Conservation (phyloP, 169 alveolate species). For the Cryptosporidium andersoni region DNA sequence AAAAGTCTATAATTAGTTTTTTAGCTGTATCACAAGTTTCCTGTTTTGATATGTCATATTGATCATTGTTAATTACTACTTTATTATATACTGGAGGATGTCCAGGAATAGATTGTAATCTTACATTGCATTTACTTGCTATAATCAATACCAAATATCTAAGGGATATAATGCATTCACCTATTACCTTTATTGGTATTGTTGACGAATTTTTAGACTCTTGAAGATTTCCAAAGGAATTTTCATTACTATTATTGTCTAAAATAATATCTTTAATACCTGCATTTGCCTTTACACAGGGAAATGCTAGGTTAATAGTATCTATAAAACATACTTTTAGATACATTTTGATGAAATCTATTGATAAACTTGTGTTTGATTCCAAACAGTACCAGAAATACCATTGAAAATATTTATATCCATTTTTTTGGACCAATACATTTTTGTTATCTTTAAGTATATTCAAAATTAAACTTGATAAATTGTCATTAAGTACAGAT, state of each 20-base stretch:
- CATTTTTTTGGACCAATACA: conserved; percentile 45
- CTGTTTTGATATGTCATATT: neutral
- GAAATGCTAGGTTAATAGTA: conserved; percentile 4
- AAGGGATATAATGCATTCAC: conserved; percentile 51
- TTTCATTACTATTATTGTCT: neutral
- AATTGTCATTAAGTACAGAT: conserved; percentile 4
- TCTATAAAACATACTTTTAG: conserved; percentile 22
- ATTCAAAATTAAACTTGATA: conserved; percentile 18
- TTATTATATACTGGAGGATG: conserved; percentile 37
- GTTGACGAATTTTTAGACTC: neutral
- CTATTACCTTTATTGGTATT: neutral
- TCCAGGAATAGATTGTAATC: conserved; percentile 27
- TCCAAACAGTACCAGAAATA: conserved; percentile 70
- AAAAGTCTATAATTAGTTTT: neutral
- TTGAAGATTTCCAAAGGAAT: neutral
- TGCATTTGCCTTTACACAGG: neutral
- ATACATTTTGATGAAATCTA: conserved; percentile 28
- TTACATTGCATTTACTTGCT: neutral
- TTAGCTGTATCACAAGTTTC: neutral
- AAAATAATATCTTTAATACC: neutral
- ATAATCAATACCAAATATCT: conserved; percentile 57
- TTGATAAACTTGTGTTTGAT: conserved; percentile 16
- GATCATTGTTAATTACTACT: neutral
- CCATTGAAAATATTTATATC: conserved; percentile 63
- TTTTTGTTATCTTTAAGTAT: conserved; percentile 28